These are phyloP conservation scores for Phaeomoniella chlamydospora DNA, from an alignment of 2,329 filamentous ascomycete genomes.

Conservation along the genomic window DNA sequence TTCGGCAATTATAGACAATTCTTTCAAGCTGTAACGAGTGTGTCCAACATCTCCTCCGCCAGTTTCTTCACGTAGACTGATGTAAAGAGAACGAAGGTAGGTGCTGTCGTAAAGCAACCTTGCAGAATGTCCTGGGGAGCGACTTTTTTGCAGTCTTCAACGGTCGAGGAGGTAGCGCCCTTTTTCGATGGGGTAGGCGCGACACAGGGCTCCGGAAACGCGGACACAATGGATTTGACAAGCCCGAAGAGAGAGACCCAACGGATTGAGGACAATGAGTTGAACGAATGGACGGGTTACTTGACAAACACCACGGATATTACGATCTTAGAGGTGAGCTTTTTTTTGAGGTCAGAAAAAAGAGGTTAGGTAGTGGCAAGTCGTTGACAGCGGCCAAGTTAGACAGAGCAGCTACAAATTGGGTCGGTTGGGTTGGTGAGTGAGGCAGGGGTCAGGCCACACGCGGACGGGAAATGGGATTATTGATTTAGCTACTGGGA, in stretches of 20 bases:
- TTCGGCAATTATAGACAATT: too few species aligned
- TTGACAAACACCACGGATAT: neutral
- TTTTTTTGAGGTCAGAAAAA: too few species aligned
- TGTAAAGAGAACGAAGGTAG: neutral
- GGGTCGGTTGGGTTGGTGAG: neutral
- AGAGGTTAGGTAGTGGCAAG: too few species aligned
- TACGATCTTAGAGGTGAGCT: too few species aligned
- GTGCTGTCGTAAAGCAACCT: neutral
- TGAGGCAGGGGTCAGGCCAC: neutral
- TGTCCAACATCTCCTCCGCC: neutral
- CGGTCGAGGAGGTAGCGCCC: neutral
- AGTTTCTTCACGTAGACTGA: neutral
- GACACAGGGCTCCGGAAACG: too few species aligned
- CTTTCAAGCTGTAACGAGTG: too few species aligned
- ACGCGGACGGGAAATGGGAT: neutral
- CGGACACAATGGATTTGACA: too few species aligned
- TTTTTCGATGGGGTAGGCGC: neutral
- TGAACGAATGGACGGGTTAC: neutral
- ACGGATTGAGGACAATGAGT: too few species aligned
- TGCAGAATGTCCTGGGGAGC: neutral
- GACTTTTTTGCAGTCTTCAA: neutral
- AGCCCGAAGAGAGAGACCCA: too few species aligned
- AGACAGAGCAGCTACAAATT: too few species aligned
- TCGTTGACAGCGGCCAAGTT: too few species aligned
- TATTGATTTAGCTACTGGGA: too few species aligned